Base-by-base conservation (phyloP, 2,329 filamentous ascomycete genomes). In the Alternaria novae-zelandiae region DNA sequence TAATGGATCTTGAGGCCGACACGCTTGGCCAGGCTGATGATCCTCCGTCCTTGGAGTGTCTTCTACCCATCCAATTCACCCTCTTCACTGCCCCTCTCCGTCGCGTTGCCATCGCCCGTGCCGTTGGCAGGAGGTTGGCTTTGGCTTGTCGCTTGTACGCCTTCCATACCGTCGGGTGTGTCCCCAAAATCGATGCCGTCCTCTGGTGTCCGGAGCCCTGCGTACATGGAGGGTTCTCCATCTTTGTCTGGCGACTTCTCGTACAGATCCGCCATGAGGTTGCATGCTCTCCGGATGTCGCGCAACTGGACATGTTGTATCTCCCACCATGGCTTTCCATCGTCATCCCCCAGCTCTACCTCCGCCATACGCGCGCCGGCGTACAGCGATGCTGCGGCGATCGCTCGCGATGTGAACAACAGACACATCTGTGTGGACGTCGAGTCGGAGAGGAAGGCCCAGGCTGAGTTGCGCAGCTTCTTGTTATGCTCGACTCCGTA, bases 391-490 rank as follows among this genome's bases (percentile, higher is more conserved):
- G 89, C 90, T 30, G 95, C 91, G 15, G 95, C 94, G 57, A 98
- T 92, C 43, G 93, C 92, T 44, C 89, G 88, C 15, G 93, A 88
- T 20, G 89, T 88, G 78, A 94, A 91, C 28, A 96, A 85, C 4
- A 99, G 86, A 63, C 94, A 96, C 53, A 98, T 85, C 44, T 90
- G 88, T 1, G 95, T 98, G 64, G 95, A 88, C 68, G 90, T 92
- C 20, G 91, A 91, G 80, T 99, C 96, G 77, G 96, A 97, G 67
- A 97, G 89, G 74, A 97, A 98, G 0, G 93, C 91, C 94, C 96
- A 98, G 1, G 93, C 91, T 0, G 92, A 89, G 80, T 97, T 94
- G 59, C 95, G 88, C 28, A 98, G 82, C 58, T 86, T 83, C 80
- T 95, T 95, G 81, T 96, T 92, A 73, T 95, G 90, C 63, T 92